Evolutionary conservation across 192 early-diverging fungal genomes (phyloP).

Genomic region (Coemansia asiatica): DNA sequence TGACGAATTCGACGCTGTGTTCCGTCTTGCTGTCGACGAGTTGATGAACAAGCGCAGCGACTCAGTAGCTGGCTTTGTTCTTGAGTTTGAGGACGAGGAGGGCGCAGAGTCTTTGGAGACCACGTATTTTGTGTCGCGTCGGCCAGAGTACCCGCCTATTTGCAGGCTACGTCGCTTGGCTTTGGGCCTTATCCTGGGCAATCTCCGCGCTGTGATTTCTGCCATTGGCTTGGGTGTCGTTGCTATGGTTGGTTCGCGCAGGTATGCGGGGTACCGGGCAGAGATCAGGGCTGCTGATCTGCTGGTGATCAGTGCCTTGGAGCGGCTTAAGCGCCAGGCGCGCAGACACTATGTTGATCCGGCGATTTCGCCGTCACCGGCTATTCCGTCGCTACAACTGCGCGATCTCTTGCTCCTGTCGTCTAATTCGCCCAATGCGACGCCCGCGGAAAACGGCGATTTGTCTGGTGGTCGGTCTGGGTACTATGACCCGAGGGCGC

Average conservation of each 20-base stretch:
- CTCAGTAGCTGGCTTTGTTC: slow-evolving; percentile 16
- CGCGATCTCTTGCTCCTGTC: slow-evolving; percentile 59
- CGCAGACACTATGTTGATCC: slow-evolving; percentile 58
- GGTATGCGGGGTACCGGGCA: slow-evolving; percentile 31
- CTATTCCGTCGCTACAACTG: slow-evolving; percentile 56
- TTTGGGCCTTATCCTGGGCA: slow-evolving; percentile 28
- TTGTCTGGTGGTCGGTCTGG: not conserved
- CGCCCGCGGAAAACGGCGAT: not conserved
- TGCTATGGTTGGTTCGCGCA: slow-evolving; percentile 28
- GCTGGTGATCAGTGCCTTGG: slow-evolving; percentile 48
- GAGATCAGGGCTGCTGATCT: slow-evolving; percentile 44
- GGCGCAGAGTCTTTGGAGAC: slow-evolving; percentile 11
- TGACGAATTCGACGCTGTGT: slow-evolving; percentile 40
- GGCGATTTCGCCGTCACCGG: slow-evolving; percentile 55
- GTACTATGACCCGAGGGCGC: slow-evolving; percentile 45
- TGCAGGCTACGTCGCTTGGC: slow-evolving; percentile 30
- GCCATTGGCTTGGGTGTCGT: slow-evolving; percentile 16
- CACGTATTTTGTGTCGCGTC: slow-evolving; percentile 35
- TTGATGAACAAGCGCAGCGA: slow-evolving; percentile 14
- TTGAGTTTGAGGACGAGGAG: slow-evolving; percentile 31
- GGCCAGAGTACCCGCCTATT: slow-evolving; percentile 19
- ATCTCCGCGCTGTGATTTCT: slow-evolving; percentile 21
- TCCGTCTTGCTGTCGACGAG: slow-evolving; percentile 23
- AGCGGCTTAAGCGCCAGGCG: slow-evolving; percentile 57
- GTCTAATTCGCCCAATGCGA: slow-evolving; percentile 20